Conservation (phyloP, 345 rosid species). For the Cochlearia excelsa region DNA sequence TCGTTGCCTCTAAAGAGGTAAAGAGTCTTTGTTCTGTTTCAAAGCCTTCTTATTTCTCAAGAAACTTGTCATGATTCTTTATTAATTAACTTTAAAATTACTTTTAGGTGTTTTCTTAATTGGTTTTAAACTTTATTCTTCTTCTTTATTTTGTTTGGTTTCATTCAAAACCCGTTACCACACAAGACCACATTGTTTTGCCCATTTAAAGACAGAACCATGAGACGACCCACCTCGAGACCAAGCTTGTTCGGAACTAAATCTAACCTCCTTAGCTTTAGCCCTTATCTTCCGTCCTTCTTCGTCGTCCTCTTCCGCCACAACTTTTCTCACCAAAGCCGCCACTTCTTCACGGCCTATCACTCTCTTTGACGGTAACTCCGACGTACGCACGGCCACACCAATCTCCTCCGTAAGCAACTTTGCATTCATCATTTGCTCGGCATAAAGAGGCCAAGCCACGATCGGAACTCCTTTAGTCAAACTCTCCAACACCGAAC, state of each 20-base stretch:
- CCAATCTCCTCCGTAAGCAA: slow-evolving; percentile 43
- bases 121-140: too few species aligned
- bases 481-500: slow-evolving; percentile 58
- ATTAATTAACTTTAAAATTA: too few species aligned
- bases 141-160: too few species aligned
- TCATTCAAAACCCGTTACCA: neutral
- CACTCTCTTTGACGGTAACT: slow-evolving; percentile 14
- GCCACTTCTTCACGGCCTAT: slow-evolving; percentile 47
- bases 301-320: slow-evolving; percentile 40
- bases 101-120: too few species aligned
- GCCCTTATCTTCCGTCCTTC: slow-evolving; percentile 36
- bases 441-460: slow-evolving; percentile 70
- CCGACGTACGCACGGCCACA: slow-evolving; percentile 42
- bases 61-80: too few species aligned
- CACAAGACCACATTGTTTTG: slow-evolving; percentile 22
- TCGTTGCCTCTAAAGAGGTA: too few species aligned
- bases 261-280: slow-evolving; percentile 34
- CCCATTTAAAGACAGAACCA: slow-evolving; percentile 35
- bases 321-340: slow-evolving; percentile 38
- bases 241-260: slow-evolving; percentile 38
- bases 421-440: slow-evolving; percentile 67
- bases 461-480: slow-evolving; percentile 57
- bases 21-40: too few species aligned
- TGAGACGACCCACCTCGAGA: slow-evolving; percentile 45
- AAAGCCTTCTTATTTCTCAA: too few species aligned